Conservation (phyloP, 352 stramenopile species). For the Discostella stelligera region DNA sequence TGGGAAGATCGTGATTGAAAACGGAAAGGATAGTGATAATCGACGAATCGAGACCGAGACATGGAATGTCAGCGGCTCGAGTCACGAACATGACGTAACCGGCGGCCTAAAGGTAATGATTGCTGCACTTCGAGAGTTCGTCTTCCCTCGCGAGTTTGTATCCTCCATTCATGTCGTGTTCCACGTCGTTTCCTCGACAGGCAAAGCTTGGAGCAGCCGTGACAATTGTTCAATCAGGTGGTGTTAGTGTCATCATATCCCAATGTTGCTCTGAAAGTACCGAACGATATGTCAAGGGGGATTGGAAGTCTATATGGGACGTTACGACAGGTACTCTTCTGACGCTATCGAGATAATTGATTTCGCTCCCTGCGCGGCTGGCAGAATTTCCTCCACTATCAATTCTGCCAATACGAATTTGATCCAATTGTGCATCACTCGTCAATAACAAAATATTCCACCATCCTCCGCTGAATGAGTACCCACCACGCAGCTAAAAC, state of each 20-base stretch:
- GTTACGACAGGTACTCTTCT: slow-evolving; percentile 29
- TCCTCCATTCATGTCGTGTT: too few species aligned
- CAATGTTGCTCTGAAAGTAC: slow-evolving; percentile 54
- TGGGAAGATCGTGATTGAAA: slow-evolving; percentile 22
- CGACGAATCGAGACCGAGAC: background rate
- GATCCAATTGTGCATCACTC: too few species aligned
- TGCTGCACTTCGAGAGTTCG: background rate
- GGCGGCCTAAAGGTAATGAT: slow-evolving; percentile 62
- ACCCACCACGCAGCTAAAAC: background rate
- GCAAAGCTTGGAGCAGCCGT: slow-evolving; percentile 63
- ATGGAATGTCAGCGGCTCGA: slow-evolving; percentile 57
- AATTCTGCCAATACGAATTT: too few species aligned
- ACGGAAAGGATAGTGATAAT: slow-evolving; percentile 17
- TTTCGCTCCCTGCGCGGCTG: background rate
- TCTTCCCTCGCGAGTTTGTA: background rate
- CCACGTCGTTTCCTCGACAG: slow-evolving; percentile 6
- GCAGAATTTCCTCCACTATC: too few species aligned
- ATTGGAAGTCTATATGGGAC: slow-evolving; percentile 27
- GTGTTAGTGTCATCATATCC: slow-evolving; percentile 61
- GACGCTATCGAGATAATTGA: background rate
- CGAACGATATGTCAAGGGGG: slow-evolving; percentile 38
- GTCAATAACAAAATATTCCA: too few species aligned
- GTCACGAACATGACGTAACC: slow-evolving; percentile 75
- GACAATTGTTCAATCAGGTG: slow-evolving; percentile 46
- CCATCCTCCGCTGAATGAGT: too few species aligned